phyloP scores from a whole-genome alignment of 192 early-diverging fungal species.

The Linnemannia hyalina region DNA sequence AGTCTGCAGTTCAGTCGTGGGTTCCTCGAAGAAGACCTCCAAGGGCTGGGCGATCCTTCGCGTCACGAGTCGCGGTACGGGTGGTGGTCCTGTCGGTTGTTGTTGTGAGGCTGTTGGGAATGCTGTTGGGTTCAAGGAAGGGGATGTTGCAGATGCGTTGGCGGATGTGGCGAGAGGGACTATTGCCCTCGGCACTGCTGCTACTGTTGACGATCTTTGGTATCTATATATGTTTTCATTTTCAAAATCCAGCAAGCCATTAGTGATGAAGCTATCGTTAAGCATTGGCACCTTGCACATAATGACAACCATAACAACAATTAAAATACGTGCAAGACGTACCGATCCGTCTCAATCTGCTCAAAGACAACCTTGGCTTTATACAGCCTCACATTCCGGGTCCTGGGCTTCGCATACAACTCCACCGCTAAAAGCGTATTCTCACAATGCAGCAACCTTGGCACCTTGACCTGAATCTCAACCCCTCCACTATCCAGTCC shows the following conservation, averaged over 20 bases:
- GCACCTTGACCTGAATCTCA: slow-evolving; percentile 51
- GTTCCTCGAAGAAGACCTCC: slow-evolving; percentile 43
- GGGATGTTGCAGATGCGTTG: slow-evolving; percentile 12
- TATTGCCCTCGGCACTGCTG: slow-evolving; percentile 25
- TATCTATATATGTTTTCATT: slow-evolving; percentile 7
- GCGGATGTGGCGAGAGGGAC: slow-evolving; percentile 15
- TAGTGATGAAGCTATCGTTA: not conserved
- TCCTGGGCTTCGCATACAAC: slow-evolving; percentile 44
- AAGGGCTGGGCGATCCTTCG: slow-evolving; percentile 38
- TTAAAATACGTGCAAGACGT: not conserved
- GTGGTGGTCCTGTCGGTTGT: slow-evolving; percentile 28
- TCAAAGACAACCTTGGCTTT: slow-evolving; percentile 54
- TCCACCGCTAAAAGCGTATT: slow-evolving; percentile 47
- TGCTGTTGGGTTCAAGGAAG: not conserved
- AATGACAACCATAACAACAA: not conserved
- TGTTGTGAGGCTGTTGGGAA: slow-evolving; percentile 6
- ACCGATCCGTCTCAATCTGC: slow-evolving; percentile 54
- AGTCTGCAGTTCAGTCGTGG: slow-evolving; percentile 28
- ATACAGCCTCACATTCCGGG: slow-evolving; percentile 41
- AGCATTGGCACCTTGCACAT: too few relatives aligned
- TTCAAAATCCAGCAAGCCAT: not conserved
- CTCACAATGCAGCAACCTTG: slow-evolving; percentile 42
- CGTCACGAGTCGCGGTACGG: slow-evolving; percentile 39
- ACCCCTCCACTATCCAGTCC: slow-evolving; percentile 51
- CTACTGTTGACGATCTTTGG: slow-evolving; percentile 19